These are phyloP conservation scores for Ophiostoma australiae DNA, from an alignment of 2,329 filamentous ascomycete species.

Conservation along the genomic window DNA sequence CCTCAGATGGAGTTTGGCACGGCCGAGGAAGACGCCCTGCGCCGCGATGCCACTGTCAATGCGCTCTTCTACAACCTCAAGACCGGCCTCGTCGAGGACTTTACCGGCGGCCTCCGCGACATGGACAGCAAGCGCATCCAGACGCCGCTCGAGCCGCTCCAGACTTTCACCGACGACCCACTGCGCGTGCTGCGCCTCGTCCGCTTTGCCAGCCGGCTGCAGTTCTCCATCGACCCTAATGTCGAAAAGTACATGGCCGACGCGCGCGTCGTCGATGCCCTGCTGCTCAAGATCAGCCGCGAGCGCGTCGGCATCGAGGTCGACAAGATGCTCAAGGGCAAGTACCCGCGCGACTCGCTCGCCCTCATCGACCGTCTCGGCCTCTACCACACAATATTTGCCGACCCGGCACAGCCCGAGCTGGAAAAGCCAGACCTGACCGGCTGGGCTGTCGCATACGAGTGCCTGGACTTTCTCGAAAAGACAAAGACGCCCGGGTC, in stretches of 20 bases:
- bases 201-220: conserved; percentile 79
- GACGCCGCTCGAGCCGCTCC: conserved; percentile 79
- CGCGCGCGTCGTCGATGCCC: conserved; percentile 66
- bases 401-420: conserved; percentile 55
- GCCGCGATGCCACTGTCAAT: conserved; percentile 90
- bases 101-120: conserved; percentile 73
- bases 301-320: conserved; percentile 84
- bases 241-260: conserved; percentile 72
- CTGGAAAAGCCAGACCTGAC: conserved; percentile 52
- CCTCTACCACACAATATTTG: conserved; percentile 70
- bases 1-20: conserved; percentile 93
- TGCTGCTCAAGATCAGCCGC: conserved; percentile 85
- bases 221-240: conserved; percentile 68
- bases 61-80: conserved; percentile 94
- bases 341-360: conserved; percentile 57
- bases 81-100: conserved; percentile 74
- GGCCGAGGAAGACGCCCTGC: conserved; percentile 79
- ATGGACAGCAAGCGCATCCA: conserved; percentile 68
- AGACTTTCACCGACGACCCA: conserved; percentile 93
- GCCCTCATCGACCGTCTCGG: conserved; percentile 60
- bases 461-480: conserved; percentile 53
- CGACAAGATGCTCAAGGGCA: conserved; percentile 81
- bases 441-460: conserved; percentile 60
- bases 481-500: conserved; percentile 43
- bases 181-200: conserved; percentile 80